Evolutionary conservation across 345 rosid genomes (phyloP).

Genomic region (Arabidopsis suecica): DNA sequence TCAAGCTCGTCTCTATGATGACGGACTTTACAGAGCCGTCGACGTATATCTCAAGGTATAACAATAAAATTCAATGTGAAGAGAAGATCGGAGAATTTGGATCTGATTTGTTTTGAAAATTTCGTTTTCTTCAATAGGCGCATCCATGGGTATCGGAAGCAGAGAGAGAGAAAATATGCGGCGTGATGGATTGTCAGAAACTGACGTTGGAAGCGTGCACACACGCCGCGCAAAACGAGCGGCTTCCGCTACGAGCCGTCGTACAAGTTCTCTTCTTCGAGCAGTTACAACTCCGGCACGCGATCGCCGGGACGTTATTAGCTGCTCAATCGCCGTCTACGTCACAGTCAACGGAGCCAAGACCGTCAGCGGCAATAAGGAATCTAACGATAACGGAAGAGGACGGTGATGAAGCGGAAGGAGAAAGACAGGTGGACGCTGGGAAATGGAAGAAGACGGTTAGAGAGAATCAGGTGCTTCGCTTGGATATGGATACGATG

Average conservation of each 20-base stretch:
- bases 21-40: slow-evolving; percentile 97
- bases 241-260: slow-evolving; percentile 87
- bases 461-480: slow-evolving; percentile 94
- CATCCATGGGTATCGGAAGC: slow-evolving; percentile 88
- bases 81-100: slow-evolving; percentile 3
- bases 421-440: slow-evolving; percentile 38
- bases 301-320: slow-evolving; percentile 79
- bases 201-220: slow-evolving; percentile 97
- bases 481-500: slow-evolving; percentile 97
- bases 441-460: slow-evolving; percentile 71
- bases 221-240: slow-evolving; percentile 98
- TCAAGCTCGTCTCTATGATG: slow-evolving; percentile 86
- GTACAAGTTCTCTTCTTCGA: slow-evolving; percentile 97
- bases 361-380: slow-evolving; percentile 45
- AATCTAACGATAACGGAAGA: slow-evolving; percentile 40
- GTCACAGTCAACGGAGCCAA: slow-evolving; percentile 45
- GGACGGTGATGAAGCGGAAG: slow-evolving; percentile 37
- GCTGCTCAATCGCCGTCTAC: slow-evolving; percentile 63
- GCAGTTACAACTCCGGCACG: slow-evolving; percentile 92
- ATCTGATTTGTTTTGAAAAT: not conserved
- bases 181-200: slow-evolving; percentile 87
- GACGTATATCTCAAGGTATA: slow-evolving; percentile 86
- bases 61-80: too few relatives aligned
- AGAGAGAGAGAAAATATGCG: slow-evolving; percentile 87
- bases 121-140: slow-evolving; percentile 52